Evolutionary conservation across 192 early-diverging fungal species (phyloP).

Genomic region (Ramicandelaber brevisporus): DNA sequence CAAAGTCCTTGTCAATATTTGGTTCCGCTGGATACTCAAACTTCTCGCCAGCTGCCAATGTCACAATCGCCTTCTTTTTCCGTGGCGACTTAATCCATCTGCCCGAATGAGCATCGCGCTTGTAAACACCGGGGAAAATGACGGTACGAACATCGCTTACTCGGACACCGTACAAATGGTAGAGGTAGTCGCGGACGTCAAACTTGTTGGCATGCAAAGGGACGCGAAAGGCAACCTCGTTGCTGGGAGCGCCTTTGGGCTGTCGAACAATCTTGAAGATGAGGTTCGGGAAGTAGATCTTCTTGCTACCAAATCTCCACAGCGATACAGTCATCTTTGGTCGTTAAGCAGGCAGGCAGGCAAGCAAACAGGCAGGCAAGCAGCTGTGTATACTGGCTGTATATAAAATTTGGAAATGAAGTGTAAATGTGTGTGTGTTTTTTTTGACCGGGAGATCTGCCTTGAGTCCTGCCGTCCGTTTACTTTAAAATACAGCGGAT

Average conservation of each 20-base stretch:
- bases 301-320: constrained; percentile 18
- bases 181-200: constrained; percentile 67
- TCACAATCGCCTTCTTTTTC: constrained; percentile 43
- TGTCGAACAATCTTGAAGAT: constrained; percentile 54
- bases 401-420: too few relatives aligned
- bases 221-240: constrained; percentile 77
- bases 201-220: constrained; percentile 81
- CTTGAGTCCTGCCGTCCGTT: too few relatives aligned
- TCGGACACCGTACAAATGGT: constrained; percentile 55
- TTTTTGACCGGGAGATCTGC: too few relatives aligned
- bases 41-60: constrained; percentile 33
- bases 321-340: constrained; percentile 10
- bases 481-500: too few relatives aligned
- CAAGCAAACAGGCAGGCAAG: too few relatives aligned
- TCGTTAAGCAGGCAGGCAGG: too few relatives aligned
- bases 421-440: too few relatives aligned
- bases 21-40: constrained; percentile 28
- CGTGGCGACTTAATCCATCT: constrained; percentile 10
- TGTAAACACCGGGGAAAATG: constrained; percentile 44
- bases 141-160: constrained; percentile 73
- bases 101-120: constrained; percentile 8
- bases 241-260: too few relatives aligned
- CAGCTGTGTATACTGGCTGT: too few relatives aligned
- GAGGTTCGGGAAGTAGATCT: constrained; percentile 72
- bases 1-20: constrained; percentile 14